phyloP scores from a whole-genome alignment of 2,329 filamentous ascomycete species.

The Sporothrix curviconia region DNA sequence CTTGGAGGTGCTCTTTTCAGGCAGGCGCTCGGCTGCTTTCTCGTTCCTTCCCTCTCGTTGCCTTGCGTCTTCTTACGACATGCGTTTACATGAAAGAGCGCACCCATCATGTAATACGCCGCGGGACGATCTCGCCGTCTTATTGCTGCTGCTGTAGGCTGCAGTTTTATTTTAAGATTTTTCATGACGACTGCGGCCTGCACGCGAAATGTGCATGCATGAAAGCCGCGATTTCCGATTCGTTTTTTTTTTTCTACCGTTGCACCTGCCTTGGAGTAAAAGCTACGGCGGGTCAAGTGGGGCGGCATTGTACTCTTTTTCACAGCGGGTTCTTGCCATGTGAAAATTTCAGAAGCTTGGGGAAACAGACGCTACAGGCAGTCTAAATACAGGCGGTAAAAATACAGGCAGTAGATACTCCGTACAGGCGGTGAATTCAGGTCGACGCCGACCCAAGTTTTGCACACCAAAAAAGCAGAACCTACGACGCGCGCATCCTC shows the following conservation, averaged over 20 bases:
- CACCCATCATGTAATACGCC: neutral
- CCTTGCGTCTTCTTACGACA: neutral
- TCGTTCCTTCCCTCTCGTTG: neutral
- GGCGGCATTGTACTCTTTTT: neutral
- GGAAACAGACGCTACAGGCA: neutral
- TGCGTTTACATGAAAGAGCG: neutral
- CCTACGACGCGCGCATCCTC: neutral
- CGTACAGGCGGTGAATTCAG: too few species aligned
- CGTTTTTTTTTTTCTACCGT: neutral
- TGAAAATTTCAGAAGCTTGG: conserved; percentile 1
- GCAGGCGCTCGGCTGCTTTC: too few species aligned
- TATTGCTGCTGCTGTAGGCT: neutral
- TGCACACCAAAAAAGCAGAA: neutral
- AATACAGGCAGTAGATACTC: too few species aligned
- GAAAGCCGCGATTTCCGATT: neutral
- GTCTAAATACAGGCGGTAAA: neutral
- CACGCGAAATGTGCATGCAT: neutral
- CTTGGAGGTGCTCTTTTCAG: too few species aligned
- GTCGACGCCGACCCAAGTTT: conserved; percentile 1
- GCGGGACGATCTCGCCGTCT: neutral
- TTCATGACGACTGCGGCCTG: neutral
- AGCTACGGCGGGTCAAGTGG: conserved; percentile 16
- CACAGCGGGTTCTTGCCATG: conserved; percentile 2
- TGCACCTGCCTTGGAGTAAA: neutral
- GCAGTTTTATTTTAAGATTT: neutral